These are phyloP conservation scores for Aureobasidium sp. DNA, from an alignment of 2,329 filamentous ascomycete genomes.

Conservation along the genomic window DNA sequence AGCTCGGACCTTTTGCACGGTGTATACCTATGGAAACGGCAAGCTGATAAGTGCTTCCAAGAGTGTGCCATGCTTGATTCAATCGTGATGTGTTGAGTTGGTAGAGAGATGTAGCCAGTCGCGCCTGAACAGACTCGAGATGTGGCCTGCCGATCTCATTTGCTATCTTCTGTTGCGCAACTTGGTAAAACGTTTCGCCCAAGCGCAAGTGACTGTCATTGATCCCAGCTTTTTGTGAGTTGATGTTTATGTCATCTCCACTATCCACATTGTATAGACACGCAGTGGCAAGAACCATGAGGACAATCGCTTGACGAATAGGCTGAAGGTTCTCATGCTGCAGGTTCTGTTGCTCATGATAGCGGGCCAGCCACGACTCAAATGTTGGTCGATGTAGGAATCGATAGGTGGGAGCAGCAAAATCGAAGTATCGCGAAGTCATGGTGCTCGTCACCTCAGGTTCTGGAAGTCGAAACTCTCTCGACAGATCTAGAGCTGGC, in stretches of 20 bases:
- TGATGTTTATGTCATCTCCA: neutral
- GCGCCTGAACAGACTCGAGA: conserved; percentile 20
- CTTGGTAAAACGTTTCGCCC: conserved; percentile 1
- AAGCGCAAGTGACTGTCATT: neutral
- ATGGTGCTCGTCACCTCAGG: neutral
- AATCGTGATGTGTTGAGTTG: conserved; percentile 19
- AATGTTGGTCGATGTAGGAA: conserved; percentile 8
- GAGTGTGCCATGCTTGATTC: conserved; percentile 30
- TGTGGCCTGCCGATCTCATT: conserved; percentile 17
- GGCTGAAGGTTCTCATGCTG: neutral
- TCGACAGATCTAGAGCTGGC: neutral
- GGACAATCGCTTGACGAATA: conserved; percentile 1
- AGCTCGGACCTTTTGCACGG: conserved; percentile 34
- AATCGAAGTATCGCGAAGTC: conserved; percentile 5
- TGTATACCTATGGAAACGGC: conserved; percentile 21
- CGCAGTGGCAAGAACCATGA: conserved; percentile 11
- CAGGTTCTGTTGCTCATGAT: neutral
- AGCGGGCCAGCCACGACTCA: neutral
- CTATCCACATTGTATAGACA: neutral
- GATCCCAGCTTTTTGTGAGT: neutral
- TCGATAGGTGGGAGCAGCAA: conserved; percentile 8
- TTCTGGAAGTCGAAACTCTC: neutral
- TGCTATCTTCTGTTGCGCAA: neutral
- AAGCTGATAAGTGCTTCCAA: conserved; percentile 23
- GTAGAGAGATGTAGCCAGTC: conserved; percentile 19